Evolutionary conservation across 805 yeast species (phyloP), one percentile per base, ranked within the genome.

Genomic region (Kuraishia molischiana): DNA sequence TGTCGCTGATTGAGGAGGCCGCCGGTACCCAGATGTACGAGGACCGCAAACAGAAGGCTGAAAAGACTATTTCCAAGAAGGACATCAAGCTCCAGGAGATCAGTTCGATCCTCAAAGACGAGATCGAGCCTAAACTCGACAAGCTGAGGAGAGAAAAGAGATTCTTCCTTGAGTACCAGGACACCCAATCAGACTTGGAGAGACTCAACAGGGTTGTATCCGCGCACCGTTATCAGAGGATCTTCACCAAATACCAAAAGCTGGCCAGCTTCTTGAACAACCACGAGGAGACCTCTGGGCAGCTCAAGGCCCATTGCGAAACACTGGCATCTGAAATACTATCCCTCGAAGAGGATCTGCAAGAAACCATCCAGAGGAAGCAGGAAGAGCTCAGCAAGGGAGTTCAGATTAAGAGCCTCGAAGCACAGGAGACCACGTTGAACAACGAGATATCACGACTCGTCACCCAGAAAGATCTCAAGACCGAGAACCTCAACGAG

Each of bases 11-110:
- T 38, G 98, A 92, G 59, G 99, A 92, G 61, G 98, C 98, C 0
- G 95, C 98, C 0, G 98, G 99, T 4, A 92, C 98, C 0, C 77
- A 90, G 45, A 85, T 90, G 70, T 92, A 85, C 53, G 97, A 92
- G 57, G 95, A 87, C 44, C 75, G 96, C 45, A 79, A 90, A 49
- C 95, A 84, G 41, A 85, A 84, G 54, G 96, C 97, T 0, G 82
- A 85, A 50, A 79, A 84, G 52, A 85, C 95, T 2, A 86, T 92
- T 86, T 72, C 79, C 1, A 89, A 87, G 59, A 90, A 90, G 51
- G 95, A 92, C 48, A 72, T 82, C 13, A 89, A 89, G 50, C 67
- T 92, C 36, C 73, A 68, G 26, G 95, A 85, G 52, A 89, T 87
- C 38, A 70, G 83, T 46, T 68, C 72, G 22, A 59, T 89, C 32